Evolutionary conservation across 2,329 filamentous ascomycete species (phyloP), one percentile per base, ranked within the genome.

Genomic region (Beauveria asiatica): DNA sequence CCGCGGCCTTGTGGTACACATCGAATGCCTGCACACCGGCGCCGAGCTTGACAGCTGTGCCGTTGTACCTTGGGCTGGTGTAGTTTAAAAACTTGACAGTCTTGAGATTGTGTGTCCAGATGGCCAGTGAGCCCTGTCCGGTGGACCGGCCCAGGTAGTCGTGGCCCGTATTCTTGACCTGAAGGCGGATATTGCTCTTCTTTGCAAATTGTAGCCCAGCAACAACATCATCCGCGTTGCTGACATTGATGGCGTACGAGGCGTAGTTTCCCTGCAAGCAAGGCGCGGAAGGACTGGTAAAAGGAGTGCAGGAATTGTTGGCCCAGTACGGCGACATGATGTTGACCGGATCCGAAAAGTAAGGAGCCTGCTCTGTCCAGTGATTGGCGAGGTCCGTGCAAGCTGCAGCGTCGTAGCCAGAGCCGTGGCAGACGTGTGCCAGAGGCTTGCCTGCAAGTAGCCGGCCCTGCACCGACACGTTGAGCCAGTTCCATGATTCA

Each of bases 361-460:
- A 59, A 7, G 50, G 50, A 3, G 73, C 52, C 6, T 54, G 68
- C 33, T 68, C 64, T 25, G 62, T 65, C 74, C 75, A 78, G 48
- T 69, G 61, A 11, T 60, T 63, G 60, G 71, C 66, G 19, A 82
- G 66, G 2, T 62, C 66, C 1, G 67, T 61, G 66, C 82, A 84
- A 27, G 66, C 70, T 4, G 66, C 67, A 8, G 72, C 73, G 66
- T 83, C 69, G 65, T 80, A 83, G 19, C 65, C 65, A 6, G 70
- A 73, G 37, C 75, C 70, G 64, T 86, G 83, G 65, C 83, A 86
- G 0, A 77, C 71, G 2, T 76, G 68, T 0, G 75, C 83, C 3
- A 84, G 65, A 0, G 84, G 83, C 2, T 78, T 69, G 0, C 80
- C 83, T 11, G 76, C 73, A 46, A 86, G 72, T 30, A 86, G 70